Base-by-base conservation (phyloP, 345 rosid genomes). In the Citrus inodora region DNA sequence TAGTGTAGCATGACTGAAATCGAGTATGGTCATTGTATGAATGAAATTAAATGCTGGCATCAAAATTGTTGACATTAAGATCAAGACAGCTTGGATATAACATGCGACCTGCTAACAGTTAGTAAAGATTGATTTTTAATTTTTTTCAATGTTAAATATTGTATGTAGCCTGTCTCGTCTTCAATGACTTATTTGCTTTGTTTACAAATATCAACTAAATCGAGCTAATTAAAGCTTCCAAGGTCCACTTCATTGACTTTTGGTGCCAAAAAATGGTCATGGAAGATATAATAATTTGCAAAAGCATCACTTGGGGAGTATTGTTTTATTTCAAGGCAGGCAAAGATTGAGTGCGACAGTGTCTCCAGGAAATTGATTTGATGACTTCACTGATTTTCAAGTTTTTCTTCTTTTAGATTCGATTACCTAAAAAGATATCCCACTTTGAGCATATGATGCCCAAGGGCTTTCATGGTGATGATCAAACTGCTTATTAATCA, bases 171-270 rank as follows among this genome's bases (percentile, higher is more conserved):
- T 70, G 79, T 67, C 79, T 70, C 71, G 51, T 80, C 78, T 68
- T 71, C 77, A 62, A 42, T 32, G 4, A 78, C 82, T 87, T 78
- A 74, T 19, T 27, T 38, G 81, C 46, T 22, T 22, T 16, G 37
- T 66, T 67, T 35, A 35, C 7, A 35, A 28, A 75, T 30, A 75
- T 24, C 51, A 61, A 78, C 51, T 28, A 56, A 17, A 59, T 59
- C 30, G 24, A 19, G 53, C 1, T 58, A 13, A 27, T 28, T 16
- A 72, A 46, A 67, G 64, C 25, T 53, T 63, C 19, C 48, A 56
- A 80, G 80, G 85, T 83, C 80, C 76, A 67, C 71, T 73, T 67
- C 42, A 24, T 82, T 87, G 86, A 86, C 86, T 77, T 82, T 85
- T 77, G n/a, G 33, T 28, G 32, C 64, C 72, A 74, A 28, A 27